Conservation (phyloP, 768 basidiomycete genomes). For the Boletellus emodensis region DNA sequence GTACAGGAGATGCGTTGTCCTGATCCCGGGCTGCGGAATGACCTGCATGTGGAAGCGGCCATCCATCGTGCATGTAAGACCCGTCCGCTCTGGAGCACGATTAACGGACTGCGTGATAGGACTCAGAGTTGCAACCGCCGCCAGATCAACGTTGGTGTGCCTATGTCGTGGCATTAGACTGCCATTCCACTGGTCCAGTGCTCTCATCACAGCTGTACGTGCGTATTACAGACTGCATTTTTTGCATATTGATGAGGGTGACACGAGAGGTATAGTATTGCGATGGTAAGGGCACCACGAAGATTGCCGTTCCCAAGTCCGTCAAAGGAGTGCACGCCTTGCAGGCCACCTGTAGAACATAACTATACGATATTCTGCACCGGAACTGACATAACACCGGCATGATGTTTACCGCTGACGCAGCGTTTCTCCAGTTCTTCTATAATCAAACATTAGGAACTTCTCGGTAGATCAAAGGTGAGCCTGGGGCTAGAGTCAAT, state of each 20-base stretch:
- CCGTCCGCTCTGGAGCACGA: too few species aligned
- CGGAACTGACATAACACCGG: constrained; percentile 6
- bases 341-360: constrained; percentile 25
- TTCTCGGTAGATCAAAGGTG: too few species aligned
- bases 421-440: too few species aligned
- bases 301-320: constrained; percentile 19
- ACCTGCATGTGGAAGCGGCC: too few species aligned
- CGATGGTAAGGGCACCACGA: constrained; percentile 19
- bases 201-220: constrained; percentile 18
- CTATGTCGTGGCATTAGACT: constrained; percentile 27
- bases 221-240: constrained; percentile 22
- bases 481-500: too few species aligned
- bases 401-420: neutral
- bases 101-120: too few species aligned
- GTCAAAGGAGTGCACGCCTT: constrained; percentile 27
- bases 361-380: too few species aligned
- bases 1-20: too few species aligned
- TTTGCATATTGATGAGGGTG: too few species aligned
- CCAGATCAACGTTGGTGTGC: constrained; percentile 27
- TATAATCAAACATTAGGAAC: too few species aligned
- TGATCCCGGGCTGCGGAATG: too few species aligned
- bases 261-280: constrained; percentile 25
- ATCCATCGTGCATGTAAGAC: too few species aligned
- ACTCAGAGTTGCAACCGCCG: constrained; percentile 7
- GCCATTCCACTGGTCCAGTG: constrained; percentile 24